phyloP scores from a whole-genome alignment of 1,284 basidiomycete species.

The Sanguinoderma infundibulare region DNA sequence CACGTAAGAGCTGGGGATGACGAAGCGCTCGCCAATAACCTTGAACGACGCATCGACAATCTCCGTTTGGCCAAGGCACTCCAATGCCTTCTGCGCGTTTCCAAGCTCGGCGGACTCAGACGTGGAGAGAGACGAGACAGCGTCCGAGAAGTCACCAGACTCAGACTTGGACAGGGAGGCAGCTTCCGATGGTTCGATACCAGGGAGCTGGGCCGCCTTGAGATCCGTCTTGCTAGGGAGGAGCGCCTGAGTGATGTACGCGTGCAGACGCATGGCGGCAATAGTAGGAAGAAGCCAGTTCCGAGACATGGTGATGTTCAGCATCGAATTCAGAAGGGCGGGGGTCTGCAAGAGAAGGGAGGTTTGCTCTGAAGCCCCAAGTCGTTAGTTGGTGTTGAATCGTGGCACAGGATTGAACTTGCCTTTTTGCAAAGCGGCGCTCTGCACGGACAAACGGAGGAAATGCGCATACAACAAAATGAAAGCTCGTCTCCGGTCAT shows the following conservation, averaged over 20 bases:
- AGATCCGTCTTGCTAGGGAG: constrained; percentile 55
- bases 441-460: constrained; percentile 70
- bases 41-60: constrained; percentile 88
- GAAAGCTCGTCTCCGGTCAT: constrained; percentile 56
- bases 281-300: constrained; percentile 91
- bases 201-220: constrained; percentile 78
- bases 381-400: background rate
- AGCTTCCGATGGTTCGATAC: constrained; percentile 59
- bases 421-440: constrained; percentile 69
- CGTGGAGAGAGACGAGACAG: constrained; percentile 47
- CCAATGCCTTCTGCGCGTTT: constrained; percentile 72
- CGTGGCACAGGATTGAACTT: constrained; percentile 16
- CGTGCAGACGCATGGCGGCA: constrained; percentile 82
- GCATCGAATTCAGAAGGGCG: constrained; percentile 79
- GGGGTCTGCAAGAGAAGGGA: constrained; percentile 73
- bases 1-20: constrained; percentile 91
- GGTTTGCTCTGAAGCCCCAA: constrained; percentile 58
- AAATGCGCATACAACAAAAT: constrained; percentile 89
- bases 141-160: constrained; percentile 53
- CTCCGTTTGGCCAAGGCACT: constrained; percentile 82
- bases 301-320: constrained; percentile 85
- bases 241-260: constrained; percentile 87
- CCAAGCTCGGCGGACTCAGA: constrained; percentile 56
- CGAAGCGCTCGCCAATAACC: constrained; percentile 90
- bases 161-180: constrained; percentile 53